phyloP scores from a whole-genome alignment of 306 rosid species.

The Malus sylvestris region DNA sequence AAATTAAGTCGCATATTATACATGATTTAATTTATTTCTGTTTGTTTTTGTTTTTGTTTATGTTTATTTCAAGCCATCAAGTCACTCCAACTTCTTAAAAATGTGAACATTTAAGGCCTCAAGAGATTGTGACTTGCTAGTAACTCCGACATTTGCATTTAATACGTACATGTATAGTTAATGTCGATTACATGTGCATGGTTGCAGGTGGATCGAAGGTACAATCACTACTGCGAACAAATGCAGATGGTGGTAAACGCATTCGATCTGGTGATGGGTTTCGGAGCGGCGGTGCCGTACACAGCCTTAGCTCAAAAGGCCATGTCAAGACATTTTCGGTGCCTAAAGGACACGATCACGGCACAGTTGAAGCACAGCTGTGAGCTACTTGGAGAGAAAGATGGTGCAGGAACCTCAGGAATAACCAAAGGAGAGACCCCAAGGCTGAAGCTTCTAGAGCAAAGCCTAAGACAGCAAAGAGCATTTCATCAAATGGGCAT shows the following conservation, averaged over 20 bases:
- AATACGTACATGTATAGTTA: background rate
- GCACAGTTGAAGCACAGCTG: constrained; percentile 68
- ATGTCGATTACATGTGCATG: background rate
- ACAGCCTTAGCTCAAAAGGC: constrained; percentile 92
- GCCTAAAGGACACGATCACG: constrained; percentile 75
- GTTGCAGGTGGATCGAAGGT: constrained; percentile 82
- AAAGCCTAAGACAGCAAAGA: constrained; percentile 85
- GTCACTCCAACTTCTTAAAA: background rate
- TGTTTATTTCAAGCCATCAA: background rate
- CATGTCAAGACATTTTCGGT: constrained; percentile 91
- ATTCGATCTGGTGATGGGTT: constrained; percentile 87
- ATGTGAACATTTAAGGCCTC: background rate
- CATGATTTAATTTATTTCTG: background rate
- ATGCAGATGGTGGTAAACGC: constrained; percentile 97
- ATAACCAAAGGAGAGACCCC: constrained; percentile 96
- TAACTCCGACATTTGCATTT: background rate
- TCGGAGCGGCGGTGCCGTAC: constrained; percentile 88
- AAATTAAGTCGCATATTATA: background rate
- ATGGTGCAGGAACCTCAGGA: constrained; percentile 62
- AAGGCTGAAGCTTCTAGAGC: constrained; percentile 76
- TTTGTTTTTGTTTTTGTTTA: background rate
- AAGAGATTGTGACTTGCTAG: background rate
- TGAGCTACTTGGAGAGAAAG: constrained; percentile 83
- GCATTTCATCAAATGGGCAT: constrained; percentile 94
- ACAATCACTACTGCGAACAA: constrained; percentile 88